phyloP scores from a whole-genome alignment of 2,329 filamentous ascomycete genomes.

The Colletotrichum viniferum region DNA sequence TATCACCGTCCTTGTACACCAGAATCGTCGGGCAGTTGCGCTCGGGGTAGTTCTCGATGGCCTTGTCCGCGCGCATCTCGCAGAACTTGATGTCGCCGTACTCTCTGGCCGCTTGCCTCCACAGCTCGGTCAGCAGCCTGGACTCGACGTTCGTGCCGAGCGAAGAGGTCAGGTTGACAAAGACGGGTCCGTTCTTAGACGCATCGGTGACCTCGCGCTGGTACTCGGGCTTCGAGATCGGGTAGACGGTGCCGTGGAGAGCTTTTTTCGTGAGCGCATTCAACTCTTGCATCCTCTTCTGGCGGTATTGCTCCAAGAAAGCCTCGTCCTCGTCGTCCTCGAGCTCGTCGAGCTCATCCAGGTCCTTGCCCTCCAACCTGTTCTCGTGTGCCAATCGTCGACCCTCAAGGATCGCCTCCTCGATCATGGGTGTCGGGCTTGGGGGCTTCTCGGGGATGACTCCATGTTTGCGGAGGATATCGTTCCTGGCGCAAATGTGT shows the following conservation, averaged over 20 bases:
- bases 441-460: constrained; percentile 98
- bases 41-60: constrained; percentile 96
- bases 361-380: constrained; percentile 88
- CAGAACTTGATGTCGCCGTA: constrained; percentile 98
- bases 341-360: constrained; percentile 91
- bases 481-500: constrained; percentile 70
- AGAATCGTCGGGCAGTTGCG: constrained; percentile 93
- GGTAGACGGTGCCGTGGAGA: constrained; percentile 89
- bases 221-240: constrained; percentile 93
- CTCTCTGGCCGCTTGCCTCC: constrained; percentile 80
- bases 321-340: constrained; percentile 95
- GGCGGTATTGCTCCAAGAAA: constrained; percentile 86
- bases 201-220: constrained; percentile 89
- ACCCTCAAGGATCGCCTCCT: constrained; percentile 89
- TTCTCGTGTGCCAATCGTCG: constrained; percentile 88
- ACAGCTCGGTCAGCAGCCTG: constrained; percentile 80
- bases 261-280: constrained; percentile 75
- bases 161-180: constrained; percentile 84
- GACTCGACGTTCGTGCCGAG: constrained; percentile 85
- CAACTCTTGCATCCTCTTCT: constrained; percentile 87
- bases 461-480: constrained; percentile 95
- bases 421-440: constrained; percentile 92
- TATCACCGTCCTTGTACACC: constrained; percentile 91
- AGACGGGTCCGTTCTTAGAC: constrained; percentile 69
- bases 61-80: constrained; percentile 89